Percentiles rank a stretch among this genome's conserved stretches.
phyloP scores from a whole-genome alignment of 1,284 basidiomycete species.

The Trametes hirsuta region DNA sequence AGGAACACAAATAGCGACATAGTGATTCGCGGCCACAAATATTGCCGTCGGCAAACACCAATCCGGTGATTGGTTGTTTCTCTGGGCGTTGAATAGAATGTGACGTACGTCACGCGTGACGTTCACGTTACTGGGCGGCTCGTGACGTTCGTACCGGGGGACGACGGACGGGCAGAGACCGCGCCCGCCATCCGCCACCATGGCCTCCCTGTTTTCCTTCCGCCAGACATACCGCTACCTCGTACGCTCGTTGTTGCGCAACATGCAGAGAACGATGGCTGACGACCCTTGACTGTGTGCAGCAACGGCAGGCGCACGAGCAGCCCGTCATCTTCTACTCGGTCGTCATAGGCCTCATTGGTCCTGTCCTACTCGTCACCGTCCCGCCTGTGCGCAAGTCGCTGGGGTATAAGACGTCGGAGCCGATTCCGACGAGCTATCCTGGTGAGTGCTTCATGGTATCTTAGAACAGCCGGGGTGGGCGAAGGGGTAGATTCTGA shows the following conservation, averaged over 20 bases:
- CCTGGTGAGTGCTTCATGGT: constrained; percentile 64
- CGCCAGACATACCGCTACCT: constrained; percentile 55
- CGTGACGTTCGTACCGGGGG: constrained; percentile 7
- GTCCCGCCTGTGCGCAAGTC: constrained; percentile 82
- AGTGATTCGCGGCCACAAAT: background rate
- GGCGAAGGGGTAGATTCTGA: background rate
- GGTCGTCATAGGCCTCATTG: constrained; percentile 73
- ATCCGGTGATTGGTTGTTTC: background rate
- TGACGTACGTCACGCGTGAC: background rate
- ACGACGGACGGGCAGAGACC: background rate
- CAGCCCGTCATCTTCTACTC: constrained; percentile 93
- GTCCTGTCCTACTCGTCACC: constrained; percentile 76
- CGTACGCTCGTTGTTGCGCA: constrained; percentile 33
- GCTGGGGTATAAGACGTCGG: constrained; percentile 75
- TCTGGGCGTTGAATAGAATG: constrained; percentile 2
- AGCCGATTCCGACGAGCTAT: constrained; percentile 82
- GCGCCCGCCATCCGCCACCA: constrained; percentile 28
- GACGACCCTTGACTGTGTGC: background rate
- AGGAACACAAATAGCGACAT: too few species aligned
- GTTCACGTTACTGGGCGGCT: background rate
- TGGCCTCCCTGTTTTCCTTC: constrained; percentile 49
- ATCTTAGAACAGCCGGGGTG: too few species aligned
- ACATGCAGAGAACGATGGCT: background rate
- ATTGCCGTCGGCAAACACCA: background rate
- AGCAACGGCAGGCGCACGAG: constrained; percentile 89